Base-by-base conservation (phyloP, 2,329 filamentous ascomycete genomes). In the Apiospora aurea region DNA sequence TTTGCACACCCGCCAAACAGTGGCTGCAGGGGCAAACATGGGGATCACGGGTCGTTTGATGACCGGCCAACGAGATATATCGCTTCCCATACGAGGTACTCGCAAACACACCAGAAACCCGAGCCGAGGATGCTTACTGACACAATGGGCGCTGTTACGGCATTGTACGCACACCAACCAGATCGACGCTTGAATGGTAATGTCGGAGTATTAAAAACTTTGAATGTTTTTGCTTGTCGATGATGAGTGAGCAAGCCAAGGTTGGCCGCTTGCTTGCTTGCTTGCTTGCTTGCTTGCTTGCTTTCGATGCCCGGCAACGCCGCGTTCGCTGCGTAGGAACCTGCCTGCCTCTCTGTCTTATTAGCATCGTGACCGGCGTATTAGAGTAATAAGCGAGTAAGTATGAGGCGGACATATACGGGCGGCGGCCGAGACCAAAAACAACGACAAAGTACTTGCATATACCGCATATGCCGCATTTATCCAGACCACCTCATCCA, bases 381-480 rank as follows among this genome's bases (percentile, higher is more conserved):
- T 49, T n/a, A 49, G 7, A n/a, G 18, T 47, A 21, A 18, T 47
- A 21, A 21, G 44, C 44, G 21, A 47, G 8, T 7, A 47, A 21
- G 44, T n/a, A 47, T 47, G 46, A 47, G 46, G 46, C 21, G 46
- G 46, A 18, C 26, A 10, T 7, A 57, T 7, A 57, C 14, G 51
- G 24, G 16, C 51, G 26, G 51, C 51, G 11, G 51, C 51, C 41
- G 34, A 34, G 24, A 29, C 26, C 51, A 18, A 38, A 61, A 29
- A 3, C 26, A 29, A 14, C 41, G 6, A 14, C 41, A 43, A 38
- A 38, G 29, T 61, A 38, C 53, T 61, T 61, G 53, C 53, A 61
- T 61, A 61, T 61, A 61, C 53, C 53, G 53, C 53, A 61, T 61
- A 61, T 61, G 38, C 53, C 53, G 53, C 53, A 61, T 61, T 38